Base-by-base conservation (phyloP, 192 early-diverging fungal genomes). In the Coemansia sp. region DNA sequence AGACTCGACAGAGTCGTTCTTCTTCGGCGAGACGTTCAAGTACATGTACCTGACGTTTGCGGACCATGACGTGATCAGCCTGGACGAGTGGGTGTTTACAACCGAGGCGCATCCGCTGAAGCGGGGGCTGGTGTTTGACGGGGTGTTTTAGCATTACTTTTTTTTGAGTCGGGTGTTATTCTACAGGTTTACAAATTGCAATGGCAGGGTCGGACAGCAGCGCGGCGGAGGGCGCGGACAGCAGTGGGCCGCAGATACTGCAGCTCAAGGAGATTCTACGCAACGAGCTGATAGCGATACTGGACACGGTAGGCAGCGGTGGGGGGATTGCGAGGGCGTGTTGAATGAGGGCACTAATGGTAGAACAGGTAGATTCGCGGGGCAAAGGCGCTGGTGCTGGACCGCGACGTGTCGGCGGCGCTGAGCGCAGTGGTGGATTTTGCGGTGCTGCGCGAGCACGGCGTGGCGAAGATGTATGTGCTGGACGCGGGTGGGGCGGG, bases 401-500 rank as follows among this genome's bases (percentile, higher is more conserved):
- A 97, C 70, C 82, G 83, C 27, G 78, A 85, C 40, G 70, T 94
- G 27, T 88, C 84, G 40, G 89, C 88, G 27, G 86, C 93, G 44
- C 75, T 97, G 49, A 89, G 89, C 77, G 68, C 87, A 21, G 79
- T 97, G 19, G 89, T 90, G 17, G 94, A 95, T 56, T 93, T 95
- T 75, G 81, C 79, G 17, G 69, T 94, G 20, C 67, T 97, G 12
- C 91, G 92, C 85, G 94, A 97, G 55, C 94, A 97, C 79, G 94
- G 94, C 17, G 92, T 95, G 10, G 91, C 95, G 50, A 95, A 92
- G 77, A 87, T 97, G 46, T 94, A 88, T 65, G 84, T 94, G 56
- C 78, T 97, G 17, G 73, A 87, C 15, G 51, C 80, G n/a, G 78
- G n/a, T n/a, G 65, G 12, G 27, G 52, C 87, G 51, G 84, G 88